Base-by-base conservation (phyloP, 148 eudicot species). In the Dysphania ambrosioides region DNA sequence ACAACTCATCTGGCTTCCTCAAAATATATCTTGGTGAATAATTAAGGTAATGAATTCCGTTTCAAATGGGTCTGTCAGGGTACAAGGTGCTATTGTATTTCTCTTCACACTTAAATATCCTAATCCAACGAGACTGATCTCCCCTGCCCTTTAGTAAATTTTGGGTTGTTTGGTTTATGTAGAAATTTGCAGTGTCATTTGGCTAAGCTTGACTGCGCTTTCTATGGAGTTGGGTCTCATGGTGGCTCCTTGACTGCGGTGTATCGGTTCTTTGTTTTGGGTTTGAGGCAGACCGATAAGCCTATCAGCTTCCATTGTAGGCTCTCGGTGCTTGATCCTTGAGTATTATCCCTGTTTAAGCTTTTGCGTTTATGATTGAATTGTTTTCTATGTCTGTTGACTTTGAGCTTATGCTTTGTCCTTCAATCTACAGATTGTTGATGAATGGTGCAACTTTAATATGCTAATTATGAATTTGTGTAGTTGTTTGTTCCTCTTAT, bases 151-250 rank as follows among this genome's bases (percentile, higher is more conserved):
- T n/a, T n/a, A n/a, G n/a, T n/a, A n/a, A n/a, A n/a, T n/a, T n/a
- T n/a, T n/a, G n/a, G n/a, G n/a, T n/a, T n/a, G n/a, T n/a, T n/a
- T n/a, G n/a, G n/a, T n/a, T n/a, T n/a, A n/a, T n/a, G n/a, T n/a
- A n/a, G n/a, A n/a, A n/a, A n/a, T 66, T 78, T 94, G 69, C 96
- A 92, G 69, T 90, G 88, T 79, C 91, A 92, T 82, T 81, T 90
- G 72, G 97, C 96, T 0, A 95, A 87, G 80, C 97, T 93, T 34
- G 97, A 92, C 78, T 87, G 88, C 66, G 93, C 92, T 2, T 95
- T 88, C 38, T 95, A 86, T 85, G 98, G 98, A 11, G 89, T 94
- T 77, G 92, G 85, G 56, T 65, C 82, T 26, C 84, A 82, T 72
- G 93, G 92, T 73, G 90, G 87, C 72, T 91, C 92, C 55, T 82